These are phyloP conservation scores for Leucocoprinus sp. DNA, from an alignment of 768 basidiomycete species.

Conservation along the genomic window DNA sequence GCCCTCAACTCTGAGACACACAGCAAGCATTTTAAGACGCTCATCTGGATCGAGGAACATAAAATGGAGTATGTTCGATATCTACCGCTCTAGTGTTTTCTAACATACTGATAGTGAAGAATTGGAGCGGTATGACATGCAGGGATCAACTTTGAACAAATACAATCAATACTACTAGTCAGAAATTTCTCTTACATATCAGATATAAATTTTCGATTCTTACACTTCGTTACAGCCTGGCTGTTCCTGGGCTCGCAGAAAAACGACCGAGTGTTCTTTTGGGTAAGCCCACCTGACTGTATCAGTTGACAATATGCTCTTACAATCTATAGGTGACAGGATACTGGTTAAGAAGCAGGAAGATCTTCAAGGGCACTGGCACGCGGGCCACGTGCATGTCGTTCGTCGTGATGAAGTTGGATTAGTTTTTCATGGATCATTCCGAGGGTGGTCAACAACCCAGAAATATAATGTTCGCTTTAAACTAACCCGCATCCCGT, in stretches of 20 bases:
- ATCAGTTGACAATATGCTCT: not conserved
- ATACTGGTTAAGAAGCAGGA: constrained; percentile 42
- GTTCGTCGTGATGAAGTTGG: constrained; percentile 42
- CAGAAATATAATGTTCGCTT: constrained; percentile 45
- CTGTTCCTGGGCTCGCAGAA: constrained; percentile 42
- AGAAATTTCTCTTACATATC: constrained; percentile 10
- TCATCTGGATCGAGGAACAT: constrained; percentile 50
- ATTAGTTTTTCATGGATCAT: constrained; percentile 39
- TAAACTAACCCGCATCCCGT: constrained; percentile 46
- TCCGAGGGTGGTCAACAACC: constrained; percentile 26
- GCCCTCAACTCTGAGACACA: constrained; percentile 31
- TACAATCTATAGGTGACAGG: constrained; percentile 33
- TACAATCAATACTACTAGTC: constrained; percentile 33
- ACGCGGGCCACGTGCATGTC: constrained; percentile 48
- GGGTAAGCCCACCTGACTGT: constrained; percentile 24
- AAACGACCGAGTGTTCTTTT: constrained; percentile 50
- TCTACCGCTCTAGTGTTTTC: not conserved
- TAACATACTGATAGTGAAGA: constrained; percentile 26
- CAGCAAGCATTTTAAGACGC: constrained; percentile 35
- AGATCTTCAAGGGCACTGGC: constrained; percentile 38
- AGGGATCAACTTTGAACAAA: constrained; percentile 22
- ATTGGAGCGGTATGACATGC: constrained; percentile 29
- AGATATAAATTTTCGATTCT: not conserved
- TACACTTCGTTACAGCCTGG: constrained; percentile 17
- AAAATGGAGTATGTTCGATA: constrained; percentile 30